Percentiles rank a stretch among this genome's conserved stretches.
Evolutionary conservation across 208 protist genomes (phyloP).

Genomic region (Angomonas deanei): DNA sequence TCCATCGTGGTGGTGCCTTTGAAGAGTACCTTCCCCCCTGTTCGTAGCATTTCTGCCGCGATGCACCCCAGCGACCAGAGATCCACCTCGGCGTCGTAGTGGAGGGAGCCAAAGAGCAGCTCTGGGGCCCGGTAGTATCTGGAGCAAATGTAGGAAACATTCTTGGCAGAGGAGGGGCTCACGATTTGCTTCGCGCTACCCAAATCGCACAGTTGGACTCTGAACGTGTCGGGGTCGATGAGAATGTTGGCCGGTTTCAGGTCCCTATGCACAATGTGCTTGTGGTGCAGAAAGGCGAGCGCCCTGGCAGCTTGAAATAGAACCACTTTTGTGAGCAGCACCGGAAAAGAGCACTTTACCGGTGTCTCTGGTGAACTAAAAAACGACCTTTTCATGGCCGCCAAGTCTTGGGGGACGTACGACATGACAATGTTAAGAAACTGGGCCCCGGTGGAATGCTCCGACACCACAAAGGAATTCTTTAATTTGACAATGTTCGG

Average conservation of each 20-base stretch:
- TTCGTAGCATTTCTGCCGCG: conserved; percentile 92
- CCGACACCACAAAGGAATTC: conserved; percentile 93
- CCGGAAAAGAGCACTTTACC: conserved; percentile 4
- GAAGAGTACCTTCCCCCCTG: conserved; percentile 75
- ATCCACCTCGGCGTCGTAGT: conserved; percentile 88
- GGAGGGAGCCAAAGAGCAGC: conserved; percentile 81
- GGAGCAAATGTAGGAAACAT: conserved; percentile 91
- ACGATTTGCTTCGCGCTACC: conserved; percentile 83
- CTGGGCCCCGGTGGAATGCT: conserved; percentile 82
- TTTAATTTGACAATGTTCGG: conserved; percentile 93
- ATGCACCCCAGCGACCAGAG: conserved; percentile 94
- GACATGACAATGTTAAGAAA: conserved; percentile 99
- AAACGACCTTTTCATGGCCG: conserved; percentile 89
- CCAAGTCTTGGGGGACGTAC: conserved; percentile 97
- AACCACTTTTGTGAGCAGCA: conserved; percentile 70
- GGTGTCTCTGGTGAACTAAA: background rate
- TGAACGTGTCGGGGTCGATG: conserved; percentile 50
- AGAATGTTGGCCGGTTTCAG: conserved; percentile 89
- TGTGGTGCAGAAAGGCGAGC: conserved; percentile 88
- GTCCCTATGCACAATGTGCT: conserved; percentile 83
- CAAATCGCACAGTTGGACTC: conserved; percentile 88
- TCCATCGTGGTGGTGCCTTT: conserved; percentile 94
- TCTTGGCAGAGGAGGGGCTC: conserved; percentile 43
- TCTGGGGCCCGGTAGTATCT: conserved; percentile 95
- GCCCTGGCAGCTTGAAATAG: conserved; percentile 96